Percentiles rank a stretch among this genome's conserved stretches.
Conservation (phyloP, 1,284 basidiomycete species). For the Entoloma clypeatum region DNA sequence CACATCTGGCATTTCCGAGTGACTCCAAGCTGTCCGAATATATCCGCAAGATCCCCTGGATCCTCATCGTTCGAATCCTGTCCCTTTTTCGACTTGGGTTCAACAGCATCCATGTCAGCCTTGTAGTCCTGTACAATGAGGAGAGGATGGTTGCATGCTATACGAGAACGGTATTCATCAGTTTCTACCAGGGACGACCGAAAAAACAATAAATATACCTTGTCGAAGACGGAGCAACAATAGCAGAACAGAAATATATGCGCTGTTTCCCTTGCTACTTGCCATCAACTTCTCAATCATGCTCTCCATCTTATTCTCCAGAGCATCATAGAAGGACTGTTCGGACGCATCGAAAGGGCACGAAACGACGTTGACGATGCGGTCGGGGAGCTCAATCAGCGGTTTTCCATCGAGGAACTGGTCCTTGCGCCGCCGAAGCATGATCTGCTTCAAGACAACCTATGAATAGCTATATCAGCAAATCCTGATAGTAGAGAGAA, state of each 20-base stretch:
- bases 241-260: constrained; percentile 84
- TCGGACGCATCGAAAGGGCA: constrained; percentile 76
- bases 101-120: constrained; percentile 68
- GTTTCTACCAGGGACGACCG: constrained; percentile 1
- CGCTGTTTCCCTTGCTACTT: constrained; percentile 48
- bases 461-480: constrained; percentile 25
- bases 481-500: constrained; percentile 6
- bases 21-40: constrained; percentile 72
- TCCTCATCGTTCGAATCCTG: constrained; percentile 54
- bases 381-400: constrained; percentile 80
- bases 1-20: constrained; percentile 74
- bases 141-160: constrained; percentile 87
- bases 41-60: constrained; percentile 72
- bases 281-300: constrained; percentile 70
- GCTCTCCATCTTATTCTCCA: constrained; percentile 73
- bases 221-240: constrained; percentile 85
- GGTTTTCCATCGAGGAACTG: constrained; percentile 81
- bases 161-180: not conserved
- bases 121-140: constrained; percentile 76
- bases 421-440: constrained; percentile 89
- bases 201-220: constrained; percentile 46
- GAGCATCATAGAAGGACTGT: constrained; percentile 74
- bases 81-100: constrained; percentile 54
- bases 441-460: constrained; percentile 82
- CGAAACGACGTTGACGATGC: constrained; percentile 69